phyloP scores from a whole-genome alignment of 495 filamentous ascomycete species.

The Coniosporium apollinis region DNA sequence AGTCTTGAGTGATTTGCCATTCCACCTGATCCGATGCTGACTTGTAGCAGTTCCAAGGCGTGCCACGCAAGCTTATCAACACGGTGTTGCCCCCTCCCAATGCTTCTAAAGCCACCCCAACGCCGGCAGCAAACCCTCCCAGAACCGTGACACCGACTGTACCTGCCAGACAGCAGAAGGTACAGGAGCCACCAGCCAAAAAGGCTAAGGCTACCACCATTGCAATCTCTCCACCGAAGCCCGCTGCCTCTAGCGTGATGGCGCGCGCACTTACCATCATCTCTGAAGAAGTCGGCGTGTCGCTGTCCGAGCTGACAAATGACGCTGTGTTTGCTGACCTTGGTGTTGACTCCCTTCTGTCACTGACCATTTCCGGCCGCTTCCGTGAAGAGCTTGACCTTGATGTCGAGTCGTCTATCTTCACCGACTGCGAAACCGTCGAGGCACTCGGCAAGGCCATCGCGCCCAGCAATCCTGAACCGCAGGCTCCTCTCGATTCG shows the following conservation, averaged over 20 bases:
- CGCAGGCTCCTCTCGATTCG: too few species aligned
- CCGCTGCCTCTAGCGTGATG: constrained; percentile 14
- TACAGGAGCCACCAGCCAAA: background rate
- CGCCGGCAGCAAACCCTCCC: background rate
- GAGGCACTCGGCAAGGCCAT: constrained; percentile 22
- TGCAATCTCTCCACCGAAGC: background rate
- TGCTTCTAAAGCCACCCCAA: background rate
- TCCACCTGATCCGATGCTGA: background rate
- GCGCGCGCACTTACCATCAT: constrained; percentile 40
- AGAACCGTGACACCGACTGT: background rate
- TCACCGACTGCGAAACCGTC: constrained; percentile 33
- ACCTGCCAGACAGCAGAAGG: background rate
- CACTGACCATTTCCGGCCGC: constrained; percentile 26
- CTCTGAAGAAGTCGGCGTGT: constrained; percentile 48
- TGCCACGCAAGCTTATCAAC: constrained; percentile 6
- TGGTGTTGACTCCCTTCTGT: constrained; percentile 37
- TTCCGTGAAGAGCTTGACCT: constrained; percentile 32
- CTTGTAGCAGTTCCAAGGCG: constrained; percentile 8
- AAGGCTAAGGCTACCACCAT: background rate
- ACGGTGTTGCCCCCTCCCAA: background rate
- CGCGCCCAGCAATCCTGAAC: constrained; percentile 1
- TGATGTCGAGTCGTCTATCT: constrained; percentile 4
- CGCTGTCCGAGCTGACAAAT: constrained; percentile 41
- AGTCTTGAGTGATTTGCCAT: background rate
- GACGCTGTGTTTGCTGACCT: constrained; percentile 33